Evolutionary conservation across 148 eudicot genomes (phyloP), one percentile per base, ranked within the genome.

Genomic region (Chenopodium quinoa): DNA sequence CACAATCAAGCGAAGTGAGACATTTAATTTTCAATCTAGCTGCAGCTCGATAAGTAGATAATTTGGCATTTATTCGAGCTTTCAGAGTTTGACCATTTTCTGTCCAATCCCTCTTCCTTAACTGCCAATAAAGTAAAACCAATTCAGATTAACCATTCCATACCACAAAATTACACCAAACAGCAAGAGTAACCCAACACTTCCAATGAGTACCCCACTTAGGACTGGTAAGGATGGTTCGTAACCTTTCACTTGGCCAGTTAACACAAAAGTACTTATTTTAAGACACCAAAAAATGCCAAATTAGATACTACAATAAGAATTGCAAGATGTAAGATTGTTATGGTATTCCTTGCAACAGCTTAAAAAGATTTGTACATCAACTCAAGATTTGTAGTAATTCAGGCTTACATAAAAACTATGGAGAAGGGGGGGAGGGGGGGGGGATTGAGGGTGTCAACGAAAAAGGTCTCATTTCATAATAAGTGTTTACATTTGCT

Each of bases 71-170:
- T 81, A 97, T 88, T 74, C 95, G 92, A 56, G 89, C 89, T 91
- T 94, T 97, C 71, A 97, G 84, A 40, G 76, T 82, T 32, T 90
- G 88, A 70, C 97, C 98, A 74, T 94, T 95, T 80, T 92, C 95
- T 1, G 92, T 86, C 97, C 98, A 97, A 68, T 94, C 99, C 77
- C 94, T 87, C 93, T 90, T 97, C 90, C 94, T 89, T 87, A 92
- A 86, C 99, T 97, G 92, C 86, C 86, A 87, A 83, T 54, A 77
- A 73, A 54, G 37, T 34, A 64, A 79, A 83, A 79, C 81, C 14
- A 22, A 47, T 67, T 54, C 65, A 69, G 19, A 22, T 64, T 78
- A 52, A 69, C 56, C 54, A 17, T 69, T 19, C 70, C 63, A 13
- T 60, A 70, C 31, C 37, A 60, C 54, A 79, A 75, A 48, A 81